Conservation (phyloP, 2,329 filamentous ascomycete species). For the Spiromastix sp. region DNA sequence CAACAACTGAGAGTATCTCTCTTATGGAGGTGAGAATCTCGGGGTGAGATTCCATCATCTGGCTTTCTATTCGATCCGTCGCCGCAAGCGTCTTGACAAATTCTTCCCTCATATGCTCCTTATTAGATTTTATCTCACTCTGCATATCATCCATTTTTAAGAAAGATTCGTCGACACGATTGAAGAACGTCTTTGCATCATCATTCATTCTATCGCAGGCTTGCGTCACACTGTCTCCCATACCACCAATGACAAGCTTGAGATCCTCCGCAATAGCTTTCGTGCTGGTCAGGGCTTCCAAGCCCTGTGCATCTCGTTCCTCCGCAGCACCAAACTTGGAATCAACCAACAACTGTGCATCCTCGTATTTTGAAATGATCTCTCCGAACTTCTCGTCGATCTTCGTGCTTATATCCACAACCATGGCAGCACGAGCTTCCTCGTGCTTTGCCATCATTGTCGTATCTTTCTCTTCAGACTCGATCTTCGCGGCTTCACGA, state of each 20-base stretch:
- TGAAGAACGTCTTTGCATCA: slow-evolving; percentile 78
- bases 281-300: slow-evolving; percentile 62
- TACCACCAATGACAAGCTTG: slow-evolving; percentile 72
- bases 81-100: slow-evolving; percentile 62
- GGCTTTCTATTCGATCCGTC: slow-evolving; percentile 65
- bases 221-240: slow-evolving; percentile 70
- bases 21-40: slow-evolving; percentile 79
- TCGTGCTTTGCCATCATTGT: slow-evolving; percentile 49
- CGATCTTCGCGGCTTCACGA: slow-evolving; percentile 71
- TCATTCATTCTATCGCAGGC: slow-evolving; percentile 78
- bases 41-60: slow-evolving; percentile 74
- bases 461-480: slow-evolving; percentile 54
- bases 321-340: slow-evolving; percentile 64
- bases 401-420: slow-evolving; percentile 45
- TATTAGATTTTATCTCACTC: slow-evolving; percentile 60
- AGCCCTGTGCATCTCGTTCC: slow-evolving; percentile 60
- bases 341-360: slow-evolving; percentile 64
- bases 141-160: slow-evolving; percentile 64
- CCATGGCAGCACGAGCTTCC: slow-evolving; percentile 45
- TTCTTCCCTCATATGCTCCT: slow-evolving; percentile 72
- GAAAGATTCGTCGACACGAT: slow-evolving; percentile 68
- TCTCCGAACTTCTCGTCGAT: slow-evolving; percentile 71
- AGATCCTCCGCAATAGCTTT: slow-evolving; percentile 80
- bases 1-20: slow-evolving; percentile 72
- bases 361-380: slow-evolving; percentile 78